A percentile compares a stretch with the other conserved stretches of the same genome.
phyloP scores from a whole-genome alignment of 139 green algal genomes.

The Coelastrella sp. region DNA sequence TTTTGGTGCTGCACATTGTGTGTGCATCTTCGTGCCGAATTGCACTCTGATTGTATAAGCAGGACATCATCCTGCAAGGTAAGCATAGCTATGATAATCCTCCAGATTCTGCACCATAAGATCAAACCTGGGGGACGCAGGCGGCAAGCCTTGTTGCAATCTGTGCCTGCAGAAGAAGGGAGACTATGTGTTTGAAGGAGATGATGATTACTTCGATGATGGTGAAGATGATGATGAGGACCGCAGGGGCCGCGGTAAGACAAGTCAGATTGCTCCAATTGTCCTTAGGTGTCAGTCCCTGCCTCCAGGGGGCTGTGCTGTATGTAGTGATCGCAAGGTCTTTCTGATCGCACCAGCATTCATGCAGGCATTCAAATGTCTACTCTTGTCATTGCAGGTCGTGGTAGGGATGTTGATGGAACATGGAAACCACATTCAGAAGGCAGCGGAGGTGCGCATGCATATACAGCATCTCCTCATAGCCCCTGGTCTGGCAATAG shows the following conservation, averaged over 20 bases:
- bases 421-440: conserved; percentile 10
- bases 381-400: neutral
- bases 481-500: too few relatives aligned
- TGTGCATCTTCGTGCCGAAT: too few relatives aligned
- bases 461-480: conserved; percentile 6
- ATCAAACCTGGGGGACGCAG: too few relatives aligned
- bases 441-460: neutral
- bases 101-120: neutral
- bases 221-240: neutral
- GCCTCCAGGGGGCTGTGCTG: too few relatives aligned
- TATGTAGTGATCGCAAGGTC: too few relatives aligned
- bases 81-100: neutral
- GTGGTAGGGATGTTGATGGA: neutral
- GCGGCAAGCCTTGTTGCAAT: too few relatives aligned
- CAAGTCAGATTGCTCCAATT: too few relatives aligned
- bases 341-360: neutral
- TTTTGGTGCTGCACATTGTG: neutral
- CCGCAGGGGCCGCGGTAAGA: neutral
- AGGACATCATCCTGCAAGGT: too few relatives aligned
- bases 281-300: too few relatives aligned
- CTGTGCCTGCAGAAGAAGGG: neutral
- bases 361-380: neutral
- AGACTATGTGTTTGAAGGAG: conserved; percentile 45
- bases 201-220: conserved; percentile 34
- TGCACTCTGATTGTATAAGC: too few relatives aligned